Percentiles rank a stretch among this genome's conserved stretches.
Conservation (phyloP, 352 stramenopile genomes). For the Lagenidium giganteum region DNA sequence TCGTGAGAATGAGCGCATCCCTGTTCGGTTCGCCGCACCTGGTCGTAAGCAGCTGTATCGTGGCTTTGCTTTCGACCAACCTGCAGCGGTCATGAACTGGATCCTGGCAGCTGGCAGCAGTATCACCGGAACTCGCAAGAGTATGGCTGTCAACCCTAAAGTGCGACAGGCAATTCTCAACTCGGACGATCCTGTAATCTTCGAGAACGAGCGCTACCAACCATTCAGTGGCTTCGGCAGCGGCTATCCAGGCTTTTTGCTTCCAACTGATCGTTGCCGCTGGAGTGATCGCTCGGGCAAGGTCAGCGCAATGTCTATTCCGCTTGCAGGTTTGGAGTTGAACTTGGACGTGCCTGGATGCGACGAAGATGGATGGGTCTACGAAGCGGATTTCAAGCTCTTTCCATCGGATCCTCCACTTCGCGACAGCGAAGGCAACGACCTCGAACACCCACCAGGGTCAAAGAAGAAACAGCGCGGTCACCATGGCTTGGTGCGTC, state of each 20-base stretch:
- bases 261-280: constrained; percentile 60
- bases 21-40: too few relatives aligned
- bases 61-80: constrained; percentile 19
- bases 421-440: too few relatives aligned
- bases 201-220: constrained; percentile 77
- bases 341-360: constrained; percentile 38
- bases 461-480: constrained; percentile 11
- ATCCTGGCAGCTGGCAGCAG: constrained; percentile 7
- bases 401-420: too few relatives aligned
- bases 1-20: constrained; percentile 37
- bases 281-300: constrained; percentile 75
- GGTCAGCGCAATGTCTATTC: constrained; percentile 50
- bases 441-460: constrained; percentile 15
- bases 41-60: too few relatives aligned
- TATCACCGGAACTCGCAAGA: constrained; percentile 40
- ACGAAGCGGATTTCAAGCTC: constrained; percentile 68
- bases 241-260: constrained; percentile 59
- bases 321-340: constrained; percentile 43
- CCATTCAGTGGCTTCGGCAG: constrained; percentile 69
- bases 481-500: neutral
- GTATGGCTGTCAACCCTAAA: constrained; percentile 42
- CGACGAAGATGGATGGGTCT: constrained; percentile 69
- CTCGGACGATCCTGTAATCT: constrained; percentile 63
- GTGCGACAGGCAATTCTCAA: constrained; percentile 52
- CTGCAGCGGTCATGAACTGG: constrained; percentile 10